Evolutionary conservation across 2,329 filamentous ascomycete species (phyloP).

Genomic region (Phialophora verrucosa): DNA sequence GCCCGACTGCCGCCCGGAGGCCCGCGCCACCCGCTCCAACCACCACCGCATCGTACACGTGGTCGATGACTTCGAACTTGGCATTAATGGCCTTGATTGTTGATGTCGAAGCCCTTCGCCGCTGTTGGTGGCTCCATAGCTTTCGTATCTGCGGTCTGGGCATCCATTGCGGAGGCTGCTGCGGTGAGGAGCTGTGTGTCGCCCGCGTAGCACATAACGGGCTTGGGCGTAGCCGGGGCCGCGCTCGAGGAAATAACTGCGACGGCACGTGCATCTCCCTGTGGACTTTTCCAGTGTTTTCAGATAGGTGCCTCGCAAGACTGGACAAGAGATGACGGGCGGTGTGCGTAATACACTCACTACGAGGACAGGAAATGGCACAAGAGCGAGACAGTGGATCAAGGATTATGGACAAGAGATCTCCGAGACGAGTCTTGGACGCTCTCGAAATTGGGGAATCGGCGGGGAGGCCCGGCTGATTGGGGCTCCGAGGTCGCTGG

Average conservation of each 20-base stretch:
- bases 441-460: conserved; percentile 7
- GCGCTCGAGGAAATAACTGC: background rate
- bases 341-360: background rate
- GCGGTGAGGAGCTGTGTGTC: background rate
- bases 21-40: conserved; percentile 63
- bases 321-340: background rate
- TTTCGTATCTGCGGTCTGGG: conserved; percentile 19
- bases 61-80: conserved; percentile 35
- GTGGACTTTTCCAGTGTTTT: background rate
- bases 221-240: background rate
- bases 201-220: background rate
- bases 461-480: conserved; percentile 2
- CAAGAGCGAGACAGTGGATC: background rate
- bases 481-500: conserved; percentile 10
- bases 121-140: conserved; percentile 25
- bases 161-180: conserved; percentile 13
- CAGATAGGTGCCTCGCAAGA: too few species aligned
- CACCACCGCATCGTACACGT: conserved; percentile 52
- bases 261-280: background rate
- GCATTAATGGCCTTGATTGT: conserved; percentile 18
- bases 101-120: conserved; percentile 31
- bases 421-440: conserved; percentile 1
- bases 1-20: conserved; percentile 66
- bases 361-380: background rate
- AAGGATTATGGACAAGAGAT: background rate